Evolutionary conservation across 1,284 basidiomycete species (phyloP).

Genomic region (Microbotryomycetes sp.): DNA sequence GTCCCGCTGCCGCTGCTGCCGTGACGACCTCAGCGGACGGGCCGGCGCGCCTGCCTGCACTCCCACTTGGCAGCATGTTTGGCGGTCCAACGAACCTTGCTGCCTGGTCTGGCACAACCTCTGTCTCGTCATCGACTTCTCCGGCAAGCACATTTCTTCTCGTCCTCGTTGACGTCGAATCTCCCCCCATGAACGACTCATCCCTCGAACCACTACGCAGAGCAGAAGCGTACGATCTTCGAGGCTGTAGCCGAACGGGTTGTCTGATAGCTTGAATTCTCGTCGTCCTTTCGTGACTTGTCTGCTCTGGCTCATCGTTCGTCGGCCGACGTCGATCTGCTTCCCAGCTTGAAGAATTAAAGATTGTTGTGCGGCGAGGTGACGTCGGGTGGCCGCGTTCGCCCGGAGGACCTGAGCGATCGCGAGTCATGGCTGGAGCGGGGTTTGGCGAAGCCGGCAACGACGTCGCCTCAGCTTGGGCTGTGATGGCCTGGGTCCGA

Average conservation of each 20-base stretch:
- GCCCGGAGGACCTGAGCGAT: too few species aligned
- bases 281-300: neutral
- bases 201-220: too few species aligned
- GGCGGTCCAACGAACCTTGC: neutral
- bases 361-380: neutral
- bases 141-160: too few species aligned
- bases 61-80: constrained; percentile 23
- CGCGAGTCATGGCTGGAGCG: too few species aligned
- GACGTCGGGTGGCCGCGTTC: too few species aligned
- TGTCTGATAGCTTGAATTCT: neutral
- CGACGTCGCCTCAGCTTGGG: too few species aligned
- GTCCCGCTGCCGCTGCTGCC: too few species aligned
- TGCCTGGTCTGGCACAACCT: neutral
- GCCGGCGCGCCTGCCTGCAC: too few species aligned
- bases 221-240: neutral
- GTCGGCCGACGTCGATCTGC: neutral
- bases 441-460: neutral
- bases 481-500: too few species aligned
- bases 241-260: neutral
- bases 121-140: constrained; percentile 9
- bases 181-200: too few species aligned
- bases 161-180: too few species aligned
- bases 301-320: neutral
- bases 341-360: neutral
- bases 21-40: too few species aligned